Percentiles rank a stretch among this genome's conserved stretches.
Evolutionary conservation across 495 filamentous ascomycete species (phyloP).

Genomic region (Articulospora tetracladia): DNA sequence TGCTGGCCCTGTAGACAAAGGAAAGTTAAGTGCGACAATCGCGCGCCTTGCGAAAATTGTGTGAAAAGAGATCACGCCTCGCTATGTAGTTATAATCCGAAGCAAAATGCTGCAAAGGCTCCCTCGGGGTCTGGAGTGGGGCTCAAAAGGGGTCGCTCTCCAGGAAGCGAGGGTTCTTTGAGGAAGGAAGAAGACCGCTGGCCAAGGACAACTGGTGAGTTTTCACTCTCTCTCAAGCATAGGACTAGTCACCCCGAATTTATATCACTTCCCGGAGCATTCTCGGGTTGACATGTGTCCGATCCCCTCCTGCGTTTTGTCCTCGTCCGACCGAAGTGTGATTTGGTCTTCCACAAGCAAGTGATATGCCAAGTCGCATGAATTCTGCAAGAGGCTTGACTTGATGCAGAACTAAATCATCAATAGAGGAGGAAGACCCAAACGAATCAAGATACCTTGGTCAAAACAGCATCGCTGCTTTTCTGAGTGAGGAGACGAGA

Average conservation of each 20-base stretch:
- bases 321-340: not conserved
- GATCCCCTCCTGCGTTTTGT: too few relatives aligned
- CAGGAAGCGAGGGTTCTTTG: constrained; percentile 28
- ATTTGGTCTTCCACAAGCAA: not conserved
- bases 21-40: constrained; percentile 74
- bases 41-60: constrained; percentile 68
- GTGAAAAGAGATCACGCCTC: constrained; percentile 69
- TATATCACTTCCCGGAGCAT: constrained; percentile 7
- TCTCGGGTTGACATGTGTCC: constrained; percentile 13
- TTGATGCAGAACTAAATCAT: constrained; percentile 7
- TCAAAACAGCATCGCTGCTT: constrained; percentile 59
- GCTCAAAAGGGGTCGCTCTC: constrained; percentile 39
- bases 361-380: not conserved
- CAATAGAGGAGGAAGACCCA: constrained; percentile 54
- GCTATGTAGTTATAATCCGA: constrained; percentile 70
- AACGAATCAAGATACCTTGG: constrained; percentile 64
- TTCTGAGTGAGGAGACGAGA: constrained; percentile 60
- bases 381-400: not conserved
- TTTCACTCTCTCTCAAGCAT: not conserved
- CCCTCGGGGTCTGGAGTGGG: constrained; percentile 31
- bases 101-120: constrained; percentile 51
- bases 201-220: constrained; percentile 31
- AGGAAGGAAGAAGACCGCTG: constrained; percentile 34
- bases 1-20: constrained; percentile 72
- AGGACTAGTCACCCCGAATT: constrained; percentile 4